These are phyloP conservation scores for Salix dunnii DNA, from an alignment of 345 rosid genomes.

Conservation along the genomic window DNA sequence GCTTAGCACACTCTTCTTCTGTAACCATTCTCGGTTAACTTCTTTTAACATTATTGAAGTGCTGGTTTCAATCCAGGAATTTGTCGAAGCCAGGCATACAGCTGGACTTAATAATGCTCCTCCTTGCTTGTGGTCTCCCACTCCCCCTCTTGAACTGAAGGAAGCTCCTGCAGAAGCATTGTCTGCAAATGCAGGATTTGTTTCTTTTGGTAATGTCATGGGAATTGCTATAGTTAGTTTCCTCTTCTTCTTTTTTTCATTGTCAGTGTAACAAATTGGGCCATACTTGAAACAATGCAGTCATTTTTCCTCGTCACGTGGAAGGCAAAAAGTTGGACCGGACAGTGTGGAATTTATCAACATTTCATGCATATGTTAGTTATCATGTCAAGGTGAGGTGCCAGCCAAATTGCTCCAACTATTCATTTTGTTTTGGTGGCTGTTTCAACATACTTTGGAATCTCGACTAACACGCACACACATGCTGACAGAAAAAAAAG, in stretches of 20 bases:
- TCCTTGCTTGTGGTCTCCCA: slow-evolving; percentile 73
- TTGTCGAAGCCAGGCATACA: slow-evolving; percentile 83
- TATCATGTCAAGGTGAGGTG: slow-evolving; percentile 85
- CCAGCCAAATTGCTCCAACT: neutral
- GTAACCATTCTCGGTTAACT: slow-evolving; percentile 6
- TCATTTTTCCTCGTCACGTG: slow-evolving; percentile 79
- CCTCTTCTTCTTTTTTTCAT: slow-evolving; percentile 5
- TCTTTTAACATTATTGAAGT: slow-evolving; percentile 15
- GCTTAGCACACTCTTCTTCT: neutral
- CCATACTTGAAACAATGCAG: slow-evolving; percentile 35
- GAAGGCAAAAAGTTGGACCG: slow-evolving; percentile 84
- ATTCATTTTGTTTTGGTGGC: neutral
- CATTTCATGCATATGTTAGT: slow-evolving; percentile 93
- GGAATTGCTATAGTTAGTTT: neutral
- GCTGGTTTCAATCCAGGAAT: slow-evolving; percentile 52
- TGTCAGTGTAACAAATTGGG: slow-evolving; percentile 14
- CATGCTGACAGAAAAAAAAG: neutral
- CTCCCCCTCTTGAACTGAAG: slow-evolving; percentile 67
- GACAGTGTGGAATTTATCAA: slow-evolving; percentile 84
- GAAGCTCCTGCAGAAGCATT: slow-evolving; percentile 70
- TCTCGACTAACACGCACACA: neutral
- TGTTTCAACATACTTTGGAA: neutral
- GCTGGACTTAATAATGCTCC: slow-evolving; percentile 83
- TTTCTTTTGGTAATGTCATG: slow-evolving; percentile 69
- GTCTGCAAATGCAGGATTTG: slow-evolving; percentile 92